Base-by-base conservation (phyloP, 2,329 filamentous ascomycete species). In the Westerdykella aurantiaca region DNA sequence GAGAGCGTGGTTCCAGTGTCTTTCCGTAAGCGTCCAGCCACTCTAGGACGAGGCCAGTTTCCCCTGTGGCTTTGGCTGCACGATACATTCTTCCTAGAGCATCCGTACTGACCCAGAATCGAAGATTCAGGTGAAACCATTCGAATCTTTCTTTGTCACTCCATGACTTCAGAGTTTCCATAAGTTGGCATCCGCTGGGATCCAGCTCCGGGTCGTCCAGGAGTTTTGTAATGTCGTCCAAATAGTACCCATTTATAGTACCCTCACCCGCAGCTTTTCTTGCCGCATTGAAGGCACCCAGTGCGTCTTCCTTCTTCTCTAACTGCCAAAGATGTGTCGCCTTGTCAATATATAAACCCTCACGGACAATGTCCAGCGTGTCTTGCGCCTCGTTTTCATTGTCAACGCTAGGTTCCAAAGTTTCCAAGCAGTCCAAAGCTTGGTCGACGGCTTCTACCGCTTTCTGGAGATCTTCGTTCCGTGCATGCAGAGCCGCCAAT, bases 131-230 rank as follows among this genome's bases (percentile, higher is more conserved):
- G 4, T 22, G n/a, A 29, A 49, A 42, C 44, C 44, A 49, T 10
- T 3, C 11, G 31, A 40, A 17, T 12, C 41, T 38, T 16, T 47
- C 44, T 17, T 42, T 44, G 17, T 49, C 31, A 16, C 6, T 42
- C 47, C 47, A 49, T 2, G 38, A 41, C 18, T 43, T 47, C 21
- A 49, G 35, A 6, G 31, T 29, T 3, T 37, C 31, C 44, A 49
- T 47, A 14, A 43, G 14, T 5, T n/a, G 29, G 17, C 12, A 9
- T 10, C 47, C 47, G 17, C 39, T 40, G 13, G 42, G 42, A 18
- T 49, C 45, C 13, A 14, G 18, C 31, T 45, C 37, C 14, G 25
- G 25, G 25, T 48, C 43, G 25, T 48, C 43, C 14, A 48, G 13
- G 9, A 48, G 29, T 5, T 9, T 13, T 10, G 45, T 42, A 4